Evolutionary conservation across 805 yeast species (phyloP), one percentile per base, ranked within the genome.

Genomic region (Lipomyces kockii): DNA sequence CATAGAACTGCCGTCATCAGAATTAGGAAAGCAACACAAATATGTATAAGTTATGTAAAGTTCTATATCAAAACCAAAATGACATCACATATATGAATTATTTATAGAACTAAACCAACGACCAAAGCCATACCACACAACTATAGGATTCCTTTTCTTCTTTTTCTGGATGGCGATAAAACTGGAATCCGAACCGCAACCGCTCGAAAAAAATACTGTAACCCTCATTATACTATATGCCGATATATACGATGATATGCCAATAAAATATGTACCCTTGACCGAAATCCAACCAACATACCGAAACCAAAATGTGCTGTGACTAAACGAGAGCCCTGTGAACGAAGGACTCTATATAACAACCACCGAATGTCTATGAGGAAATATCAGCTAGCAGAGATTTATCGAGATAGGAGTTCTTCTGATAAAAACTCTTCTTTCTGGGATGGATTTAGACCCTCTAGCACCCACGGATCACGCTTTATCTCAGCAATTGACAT

Each of bases 401-500:
- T 51, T 37, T 53, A 67, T 55, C 67, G 65, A 6, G 61, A 55
- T 12, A 65, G 60, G 8, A 68, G 54, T 32, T 54, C 66, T 2
- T 59, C 43, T 8, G 69, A 65, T 6, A 65, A 53, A 52, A 68
- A 68, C 8, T 65, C 60, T 3, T 20, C 51, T 20, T 56, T 35
- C 22, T 58, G 60, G 12, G 27, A 49, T 22, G 62, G 14, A 6
- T 60, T 71, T 68, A 85, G 75, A 58, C 82, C 85, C 73, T 82
- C 80, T 35, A 82, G 71, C 1, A 85, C 79, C 80, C 96, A 92
- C 0, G 91, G 90, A 78, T 94, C 97, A 7, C 78, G 77, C 77
- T 92, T 92, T 64, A 92, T 89, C 34, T 89, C 90, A 14, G 80
- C 77, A 51, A 94, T 88, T 20, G 87, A 88, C 25, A 89, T 84